Evolutionary conservation across 352 stramenopile species (phyloP), one percentile per base, ranked within the genome.

Genomic region (Pythium utonaiense): DNA sequence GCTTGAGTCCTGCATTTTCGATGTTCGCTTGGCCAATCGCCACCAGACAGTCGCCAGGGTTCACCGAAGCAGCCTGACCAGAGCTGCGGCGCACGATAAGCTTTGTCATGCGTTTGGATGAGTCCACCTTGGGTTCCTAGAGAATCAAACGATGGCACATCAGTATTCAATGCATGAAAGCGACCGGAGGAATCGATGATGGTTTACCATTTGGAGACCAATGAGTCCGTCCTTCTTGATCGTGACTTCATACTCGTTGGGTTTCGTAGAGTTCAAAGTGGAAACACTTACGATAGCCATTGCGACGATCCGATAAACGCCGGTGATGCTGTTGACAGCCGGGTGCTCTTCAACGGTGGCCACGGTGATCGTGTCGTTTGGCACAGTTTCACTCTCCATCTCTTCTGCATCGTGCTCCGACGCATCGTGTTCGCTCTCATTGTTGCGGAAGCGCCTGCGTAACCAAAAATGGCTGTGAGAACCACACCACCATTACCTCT

Each of bases 221-320:
- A 93, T 83, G 6, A 65, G 61, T 1, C 84, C 84, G 38, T 74
- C 70, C 31, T 72, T 71, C 25, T 68, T 63, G 67, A 93, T 86
- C n/a, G 63, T 72, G 47, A 93, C 73, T 62, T 91, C 80, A 49
- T 93, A 93, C 58, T 93, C 84, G 54, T 93, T 93, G 10, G 84
- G 70, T 62, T 91, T 91, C 53, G 77, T 75, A 30, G 67, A 81
- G 56, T 77, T 79, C 21, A 91, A 54, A 6, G 77, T 91, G 21
- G 81, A 91, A n/a, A 93, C 80, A 55, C 82, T 91, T 34, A 91
- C 81, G 52, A 80, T 84, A 30, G 72, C 70, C 84, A 91, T 91
- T 22, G 80, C 80, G 14, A 88, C 80, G 13, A 88, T 79, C 59
- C 82, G 80, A 61, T 93, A 91, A n/a, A 91, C 83, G 34, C 83